A percentile compares a stretch with the other conserved stretches of the same genome.
Evolutionary conservation across 306 rosid species (phyloP).

Genomic region (Trichosanthes truncata): DNA sequence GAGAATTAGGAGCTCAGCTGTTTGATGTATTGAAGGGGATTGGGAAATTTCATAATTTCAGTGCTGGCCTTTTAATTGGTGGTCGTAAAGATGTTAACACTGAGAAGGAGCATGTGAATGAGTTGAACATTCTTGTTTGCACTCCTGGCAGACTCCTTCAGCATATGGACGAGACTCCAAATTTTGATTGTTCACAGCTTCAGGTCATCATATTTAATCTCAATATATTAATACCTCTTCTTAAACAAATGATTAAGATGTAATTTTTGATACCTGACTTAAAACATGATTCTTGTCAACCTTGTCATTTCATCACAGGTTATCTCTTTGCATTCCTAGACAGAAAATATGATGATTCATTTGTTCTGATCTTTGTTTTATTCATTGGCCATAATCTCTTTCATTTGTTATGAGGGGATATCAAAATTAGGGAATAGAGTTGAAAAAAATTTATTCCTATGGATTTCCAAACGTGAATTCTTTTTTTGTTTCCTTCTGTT

Average conservation of each 20-base stretch:
- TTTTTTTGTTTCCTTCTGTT: not conserved
- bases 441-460: not conserved
- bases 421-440: not conserved
- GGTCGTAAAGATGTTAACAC: constrained; percentile 62
- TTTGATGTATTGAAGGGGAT: constrained; percentile 61
- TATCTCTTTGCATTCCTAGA: not conserved
- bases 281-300: not conserved
- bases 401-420: not conserved
- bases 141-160: constrained; percentile 92
- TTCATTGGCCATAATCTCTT: not conserved
- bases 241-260: not conserved
- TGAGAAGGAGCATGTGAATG: constrained; percentile 66
- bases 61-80: constrained; percentile 95
- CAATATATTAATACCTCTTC: not conserved
- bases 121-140: constrained; percentile 75
- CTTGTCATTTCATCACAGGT: not conserved
- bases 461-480: not conserved
- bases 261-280: not conserved
- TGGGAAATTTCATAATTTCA: constrained; percentile 67
- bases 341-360: not conserved
- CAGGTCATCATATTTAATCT: constrained; percentile 43
- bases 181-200: constrained; percentile 82
- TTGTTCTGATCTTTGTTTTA: not conserved
- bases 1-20: constrained; percentile 73
- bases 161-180: constrained; percentile 92